Percentiles rank a stretch among this genome's conserved stretches.
These are phyloP conservation scores for Scenedesmus sp. DNA, from an alignment of 163 green algal genomes.

Conservation along the genomic window DNA sequence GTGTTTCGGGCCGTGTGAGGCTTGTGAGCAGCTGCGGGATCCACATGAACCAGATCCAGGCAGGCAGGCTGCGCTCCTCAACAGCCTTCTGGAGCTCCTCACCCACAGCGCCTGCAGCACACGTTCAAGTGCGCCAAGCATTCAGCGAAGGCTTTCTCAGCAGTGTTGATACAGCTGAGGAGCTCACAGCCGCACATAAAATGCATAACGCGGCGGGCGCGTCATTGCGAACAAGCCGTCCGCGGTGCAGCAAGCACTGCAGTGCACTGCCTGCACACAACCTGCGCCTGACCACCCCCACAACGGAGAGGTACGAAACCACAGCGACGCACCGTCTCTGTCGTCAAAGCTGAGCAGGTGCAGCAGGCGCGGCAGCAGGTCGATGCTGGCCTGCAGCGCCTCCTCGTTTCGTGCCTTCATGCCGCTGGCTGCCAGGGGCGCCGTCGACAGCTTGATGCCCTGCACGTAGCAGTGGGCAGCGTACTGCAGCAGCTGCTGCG, in stretches of 20 bases:
- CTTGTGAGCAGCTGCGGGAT: slow-evolving; percentile 89
- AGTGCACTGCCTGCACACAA: too few species aligned
- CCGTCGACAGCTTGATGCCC: slow-evolving; percentile 58
- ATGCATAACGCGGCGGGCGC: too few species aligned
- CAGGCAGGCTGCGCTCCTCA: slow-evolving; percentile 69
- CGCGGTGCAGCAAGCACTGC: too few species aligned
- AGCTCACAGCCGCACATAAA: too few species aligned
- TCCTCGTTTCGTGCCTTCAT: slow-evolving; percentile 77
- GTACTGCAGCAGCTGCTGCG: slow-evolving; percentile 82
- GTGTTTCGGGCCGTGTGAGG: slow-evolving; percentile 88
- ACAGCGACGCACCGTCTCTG: slow-evolving; percentile 11
- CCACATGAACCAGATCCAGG: slow-evolving; percentile 94
- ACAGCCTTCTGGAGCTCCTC: slow-evolving; percentile 53
- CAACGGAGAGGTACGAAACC: too few species aligned
- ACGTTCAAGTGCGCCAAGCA: not conserved
- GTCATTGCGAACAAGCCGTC: too few species aligned
- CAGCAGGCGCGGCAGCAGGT: slow-evolving; percentile 88
- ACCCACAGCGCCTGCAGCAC: slow-evolving; percentile 34
- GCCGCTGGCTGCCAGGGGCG: slow-evolving; percentile 68
- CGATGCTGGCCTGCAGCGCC: slow-evolving; percentile 57
- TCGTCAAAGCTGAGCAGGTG: slow-evolving; percentile 93
- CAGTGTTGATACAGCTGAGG: not conserved
- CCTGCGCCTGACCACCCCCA: not conserved
- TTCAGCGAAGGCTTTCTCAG: not conserved
- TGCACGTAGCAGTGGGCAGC: slow-evolving; percentile 86